A percentile compares a stretch with the other conserved stretches of the same genome.
Conservation (phyloP, 2,329 filamentous ascomycete species). For the Blastomyces parvus region DNA sequence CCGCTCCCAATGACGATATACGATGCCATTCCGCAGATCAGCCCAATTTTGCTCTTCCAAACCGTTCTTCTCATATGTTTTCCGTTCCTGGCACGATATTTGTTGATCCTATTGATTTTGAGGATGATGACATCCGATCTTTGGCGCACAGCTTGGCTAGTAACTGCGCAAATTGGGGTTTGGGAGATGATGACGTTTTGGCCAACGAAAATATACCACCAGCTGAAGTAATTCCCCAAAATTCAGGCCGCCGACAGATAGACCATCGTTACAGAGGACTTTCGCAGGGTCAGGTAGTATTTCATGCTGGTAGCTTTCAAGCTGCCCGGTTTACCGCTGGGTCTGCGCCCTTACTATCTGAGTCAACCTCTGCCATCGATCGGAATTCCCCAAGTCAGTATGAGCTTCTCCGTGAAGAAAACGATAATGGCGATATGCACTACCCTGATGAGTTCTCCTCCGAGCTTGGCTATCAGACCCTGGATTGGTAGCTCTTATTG, state of each 20-base stretch:
- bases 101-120: slow-evolving; percentile 8
- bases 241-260: not conserved
- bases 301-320: not conserved
- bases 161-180: not conserved
- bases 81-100: slow-evolving; percentile 2
- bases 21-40: not conserved
- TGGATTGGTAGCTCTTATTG: not conserved
- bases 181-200: not conserved
- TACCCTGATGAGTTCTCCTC: not conserved
- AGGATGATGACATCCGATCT: not conserved
- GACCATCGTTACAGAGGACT: not conserved
- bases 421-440: not conserved
- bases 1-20: not conserved
- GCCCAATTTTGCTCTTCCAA: not conserved
- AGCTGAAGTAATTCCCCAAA: not conserved
- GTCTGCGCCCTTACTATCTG: not conserved
- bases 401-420: not conserved
- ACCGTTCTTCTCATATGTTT: not conserved
- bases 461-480: not conserved
- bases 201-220: not conserved
- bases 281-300: not conserved
- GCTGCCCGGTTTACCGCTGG: not conserved
- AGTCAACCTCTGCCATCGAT: not conserved
- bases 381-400: not conserved
- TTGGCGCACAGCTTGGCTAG: not conserved